Base-by-base conservation (phyloP, 352 stramenopile species). In the Vaucheria bursata region DNA sequence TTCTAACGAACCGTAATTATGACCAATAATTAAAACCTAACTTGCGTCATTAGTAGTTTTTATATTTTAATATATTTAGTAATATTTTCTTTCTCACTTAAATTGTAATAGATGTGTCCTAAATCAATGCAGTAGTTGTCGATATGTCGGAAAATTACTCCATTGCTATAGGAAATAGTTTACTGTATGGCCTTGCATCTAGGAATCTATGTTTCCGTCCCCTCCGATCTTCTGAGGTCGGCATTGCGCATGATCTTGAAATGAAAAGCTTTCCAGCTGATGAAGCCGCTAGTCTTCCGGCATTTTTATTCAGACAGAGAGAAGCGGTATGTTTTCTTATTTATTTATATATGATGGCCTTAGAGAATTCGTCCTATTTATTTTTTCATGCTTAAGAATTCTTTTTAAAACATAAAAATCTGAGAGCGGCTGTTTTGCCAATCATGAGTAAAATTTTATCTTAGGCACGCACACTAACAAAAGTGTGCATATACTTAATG, bases 281-380 rank as follows among this genome's bases (percentile, higher is more conserved):
- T 66, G 79, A 84, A 53, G 79, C 79, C 36, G 79, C 79, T 36
- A 83, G 74, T 39, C 77, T 74, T n/a, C 75, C 77, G 31, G 66
- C 53, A 71, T 59, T 84, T 68, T 50, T 35, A 32, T 84, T 75
- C 74, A 71, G 79, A 1, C 79, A 82, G 18, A 50, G 45, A 29
- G 72, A 84, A 38, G 79, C 79, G 36, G 79, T 70, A n/a, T 0
- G 18, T 33, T n/a, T n/a, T n/a, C n/a, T n/a, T n/a, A n/a, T n/a
- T n/a, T n/a, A n/a, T n/a, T n/a, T n/a, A 45, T 71, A 71, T 71
- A 4, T 0, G 3, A 2, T 2, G 25, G 33, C 25, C 6, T 33
- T 69, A 69, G 31, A 25, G 36, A 6, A 0, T 36, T 45, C 65
- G 6, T 40, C 0, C 8, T n/a, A 5, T 71, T 65, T 29, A 65